phyloP scores from a whole-genome alignment of 163 green algal species.

The Scenedesmus sp. region DNA sequence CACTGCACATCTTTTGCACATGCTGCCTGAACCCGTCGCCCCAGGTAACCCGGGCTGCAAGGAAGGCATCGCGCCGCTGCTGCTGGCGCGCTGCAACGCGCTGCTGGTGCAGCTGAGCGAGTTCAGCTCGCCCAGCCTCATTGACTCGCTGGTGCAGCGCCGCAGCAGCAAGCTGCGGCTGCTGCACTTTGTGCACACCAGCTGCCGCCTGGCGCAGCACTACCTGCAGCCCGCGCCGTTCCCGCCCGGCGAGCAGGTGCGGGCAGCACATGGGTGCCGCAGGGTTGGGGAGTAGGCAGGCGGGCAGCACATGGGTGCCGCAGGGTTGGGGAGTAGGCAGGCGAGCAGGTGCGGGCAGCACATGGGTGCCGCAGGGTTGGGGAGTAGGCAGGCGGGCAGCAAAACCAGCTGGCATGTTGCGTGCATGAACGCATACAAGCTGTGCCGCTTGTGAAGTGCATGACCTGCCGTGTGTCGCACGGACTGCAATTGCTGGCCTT shows the following conservation, averaged over 20 bases:
- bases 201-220: neutral
- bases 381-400: too few species aligned
- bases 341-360: neutral
- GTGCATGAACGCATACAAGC: too few species aligned
- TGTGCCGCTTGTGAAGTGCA: too few species aligned
- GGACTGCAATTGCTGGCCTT: too few species aligned
- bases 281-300: too few species aligned
- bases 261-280: neutral
- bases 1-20: neutral
- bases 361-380: too few species aligned
- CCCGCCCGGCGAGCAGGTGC: neutral
- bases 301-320: too few species aligned
- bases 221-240: neutral
- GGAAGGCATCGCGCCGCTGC: constrained; percentile 47
- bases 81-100: constrained; percentile 46
- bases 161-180: constrained; percentile 20
- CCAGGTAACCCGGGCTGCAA: constrained; percentile 38
- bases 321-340: too few species aligned
- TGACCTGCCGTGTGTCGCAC: too few species aligned
- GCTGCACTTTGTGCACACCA: constrained; percentile 16
- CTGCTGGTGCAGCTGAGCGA: constrained; percentile 47
- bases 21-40: neutral
- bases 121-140: neutral
- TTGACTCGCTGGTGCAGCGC: constrained; percentile 22
- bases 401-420: too few species aligned